Percentiles rank a stretch among this genome's conserved stretches.
These are phyloP conservation scores for Talaromyces sp. DNA, from an alignment of 2,329 filamentous ascomycete genomes.

Conservation along the genomic window DNA sequence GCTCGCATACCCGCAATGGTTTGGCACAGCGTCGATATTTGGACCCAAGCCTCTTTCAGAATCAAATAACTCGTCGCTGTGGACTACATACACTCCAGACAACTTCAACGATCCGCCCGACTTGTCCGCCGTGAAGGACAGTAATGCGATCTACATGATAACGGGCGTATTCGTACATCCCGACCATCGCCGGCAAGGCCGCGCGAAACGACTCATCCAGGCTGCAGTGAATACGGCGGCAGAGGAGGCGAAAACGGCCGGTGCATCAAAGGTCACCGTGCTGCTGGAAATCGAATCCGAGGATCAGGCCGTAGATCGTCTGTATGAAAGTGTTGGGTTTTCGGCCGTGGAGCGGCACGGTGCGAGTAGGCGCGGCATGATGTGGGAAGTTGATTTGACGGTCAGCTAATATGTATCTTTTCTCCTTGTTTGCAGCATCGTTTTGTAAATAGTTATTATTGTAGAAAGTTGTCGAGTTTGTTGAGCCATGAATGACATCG, in stretches of 20 bases:
- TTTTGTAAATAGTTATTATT: not conserved
- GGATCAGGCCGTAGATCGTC: constrained; percentile 13
- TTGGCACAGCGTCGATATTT: constrained; percentile 25
- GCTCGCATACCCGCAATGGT: constrained; percentile 19
- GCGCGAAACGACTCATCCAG: constrained; percentile 18
- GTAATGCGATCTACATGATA: constrained; percentile 18
- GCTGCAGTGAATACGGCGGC: constrained; percentile 9
- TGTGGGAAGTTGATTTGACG: not conserved
- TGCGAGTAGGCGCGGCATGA: not conserved
- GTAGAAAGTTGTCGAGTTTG: not conserved
- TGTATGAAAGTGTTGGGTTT: constrained; percentile 22
- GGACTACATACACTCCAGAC: not conserved
- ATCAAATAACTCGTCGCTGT: not conserved
- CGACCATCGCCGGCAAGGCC: constrained; percentile 16
- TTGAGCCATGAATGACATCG: not conserved
- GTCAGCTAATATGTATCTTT: not conserved
- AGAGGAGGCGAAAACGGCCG: constrained; percentile 9
- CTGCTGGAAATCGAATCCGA: constrained; percentile 15
- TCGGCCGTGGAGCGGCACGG: not conserved
- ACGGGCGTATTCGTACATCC: constrained; percentile 24
- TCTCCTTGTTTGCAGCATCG: not conserved
- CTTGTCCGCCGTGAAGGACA: constrained; percentile 1
- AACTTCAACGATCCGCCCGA: not conserved
- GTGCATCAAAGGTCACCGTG: constrained; percentile 14
- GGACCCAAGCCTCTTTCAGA: constrained; percentile 16